Conservation (phyloP, 1,139 yeast genomes). For the Debaryomyces subglobosus region DNA sequence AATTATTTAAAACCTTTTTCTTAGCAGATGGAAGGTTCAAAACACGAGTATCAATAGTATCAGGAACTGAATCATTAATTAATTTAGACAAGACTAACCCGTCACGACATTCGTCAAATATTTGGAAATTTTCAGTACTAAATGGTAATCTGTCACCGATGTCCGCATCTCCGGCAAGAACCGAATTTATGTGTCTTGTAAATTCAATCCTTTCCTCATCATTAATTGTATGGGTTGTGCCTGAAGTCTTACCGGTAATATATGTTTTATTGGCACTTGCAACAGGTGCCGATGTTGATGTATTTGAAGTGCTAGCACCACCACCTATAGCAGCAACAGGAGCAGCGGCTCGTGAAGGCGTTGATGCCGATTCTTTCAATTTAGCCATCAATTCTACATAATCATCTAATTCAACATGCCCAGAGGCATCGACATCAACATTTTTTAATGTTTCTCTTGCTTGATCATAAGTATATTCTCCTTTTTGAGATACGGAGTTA, state of each 20-base stretch:
- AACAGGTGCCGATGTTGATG: constrained; percentile 35
- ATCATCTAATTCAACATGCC: constrained; percentile 95
- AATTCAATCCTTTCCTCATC: constrained; percentile 97
- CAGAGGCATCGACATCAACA: constrained; percentile 94
- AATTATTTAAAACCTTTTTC: constrained; percentile 84
- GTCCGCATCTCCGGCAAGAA: constrained; percentile 86
- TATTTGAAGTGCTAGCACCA: constrained; percentile 19
- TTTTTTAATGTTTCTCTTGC: constrained; percentile 91
- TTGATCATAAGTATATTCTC: constrained; percentile 84
- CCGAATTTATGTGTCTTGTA: constrained; percentile 93
- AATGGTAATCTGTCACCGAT: constrained; percentile 87
- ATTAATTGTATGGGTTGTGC: constrained; percentile 95
- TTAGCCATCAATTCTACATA: constrained; percentile 85
- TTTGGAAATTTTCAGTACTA: constrained; percentile 91
- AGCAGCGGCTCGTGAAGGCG: constrained; percentile 26
- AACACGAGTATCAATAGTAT: constrained; percentile 97
- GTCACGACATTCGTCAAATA: constrained; percentile 95
- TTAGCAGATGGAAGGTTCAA: constrained; percentile 77
- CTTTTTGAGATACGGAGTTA: constrained; percentile 77
- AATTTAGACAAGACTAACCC: constrained; percentile 91
- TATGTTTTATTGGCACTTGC: constrained; percentile 70
- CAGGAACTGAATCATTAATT: constrained; percentile 97
- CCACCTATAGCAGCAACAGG: constrained; percentile 18
- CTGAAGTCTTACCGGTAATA: constrained; percentile 76
- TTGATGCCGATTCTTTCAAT: constrained; percentile 48